Evolutionary conservation across 2,329 filamentous ascomycete genomes (phyloP).

Genomic region (Venturia aucupariae): DNA sequence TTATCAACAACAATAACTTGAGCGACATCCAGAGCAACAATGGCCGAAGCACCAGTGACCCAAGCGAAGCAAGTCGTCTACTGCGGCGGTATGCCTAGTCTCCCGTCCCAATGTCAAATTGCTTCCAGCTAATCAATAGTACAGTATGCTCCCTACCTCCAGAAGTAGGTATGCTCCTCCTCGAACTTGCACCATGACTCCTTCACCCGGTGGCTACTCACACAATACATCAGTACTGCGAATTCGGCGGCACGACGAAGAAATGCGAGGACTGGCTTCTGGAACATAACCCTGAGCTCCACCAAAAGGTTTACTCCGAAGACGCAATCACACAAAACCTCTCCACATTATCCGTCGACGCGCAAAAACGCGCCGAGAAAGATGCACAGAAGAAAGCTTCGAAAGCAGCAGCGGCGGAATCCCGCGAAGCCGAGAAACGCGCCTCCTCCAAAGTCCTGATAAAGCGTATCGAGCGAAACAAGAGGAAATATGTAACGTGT

Average conservation of each 20-base stretch:
- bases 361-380: slow-evolving; percentile 89
- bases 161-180: slow-evolving; percentile 47
- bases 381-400: slow-evolving; percentile 95
- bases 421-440: slow-evolving; percentile 72
- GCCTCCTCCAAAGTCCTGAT: slow-evolving; percentile 77
- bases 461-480: slow-evolving; percentile 96
- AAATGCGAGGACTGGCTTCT: slow-evolving; percentile 97
- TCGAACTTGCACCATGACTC: slow-evolving; percentile 2
- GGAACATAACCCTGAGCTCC: slow-evolving; percentile 62
- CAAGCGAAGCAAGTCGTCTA: slow-evolving; percentile 15
- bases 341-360: slow-evolving; percentile 76
- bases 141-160: slow-evolving; percentile 56
- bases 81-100: slow-evolving; percentile 15
- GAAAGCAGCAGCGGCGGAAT: slow-evolving; percentile 81
- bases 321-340: slow-evolving; percentile 72
- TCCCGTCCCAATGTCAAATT: neutral
- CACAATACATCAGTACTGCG: slow-evolving; percentile 67
- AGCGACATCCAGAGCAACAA: neutral
- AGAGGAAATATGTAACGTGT: slow-evolving; percentile 92
- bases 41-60: slow-evolving; percentile 9
- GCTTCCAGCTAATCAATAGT: slow-evolving; percentile 19
- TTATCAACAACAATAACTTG: neutral
- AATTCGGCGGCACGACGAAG: slow-evolving; percentile 91
- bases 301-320: slow-evolving; percentile 73
- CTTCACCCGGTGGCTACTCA: slow-evolving; percentile 9